Evolutionary conservation across 768 basidiomycete genomes (phyloP).

Genomic region (Inosperma sp.): DNA sequence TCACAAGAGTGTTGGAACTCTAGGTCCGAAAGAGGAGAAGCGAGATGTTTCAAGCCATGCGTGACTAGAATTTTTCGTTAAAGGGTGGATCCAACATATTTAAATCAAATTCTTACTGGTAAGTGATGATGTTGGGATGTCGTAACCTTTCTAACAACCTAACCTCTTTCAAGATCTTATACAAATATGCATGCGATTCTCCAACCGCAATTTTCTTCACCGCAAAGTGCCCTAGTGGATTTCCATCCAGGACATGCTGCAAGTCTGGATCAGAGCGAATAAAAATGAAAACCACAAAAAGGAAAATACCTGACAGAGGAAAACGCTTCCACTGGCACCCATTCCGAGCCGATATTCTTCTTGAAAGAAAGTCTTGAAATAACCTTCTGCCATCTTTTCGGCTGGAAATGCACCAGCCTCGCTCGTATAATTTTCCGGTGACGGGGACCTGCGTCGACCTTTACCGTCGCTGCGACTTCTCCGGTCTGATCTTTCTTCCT

Average conservation of each 20-base stretch:
- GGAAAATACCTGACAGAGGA: constrained; percentile 65
- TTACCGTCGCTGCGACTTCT: constrained; percentile 9
- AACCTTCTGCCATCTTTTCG: constrained; percentile 83
- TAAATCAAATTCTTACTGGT: constrained; percentile 49
- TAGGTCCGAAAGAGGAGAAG: constrained; percentile 86
- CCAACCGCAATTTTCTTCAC: constrained; percentile 97
- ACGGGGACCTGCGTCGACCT: constrained; percentile 1
- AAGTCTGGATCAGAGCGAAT: constrained; percentile 10
- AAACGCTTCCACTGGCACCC: constrained; percentile 93
- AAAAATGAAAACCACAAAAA: not conserved
- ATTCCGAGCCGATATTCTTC: constrained; percentile 88
- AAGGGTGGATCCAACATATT: not conserved
- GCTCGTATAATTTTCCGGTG: constrained; percentile 16
- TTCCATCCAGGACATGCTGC: constrained; percentile 84
- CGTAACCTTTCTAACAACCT: constrained; percentile 79
- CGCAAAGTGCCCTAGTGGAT: constrained; percentile 84
- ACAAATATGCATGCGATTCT: constrained; percentile 78
- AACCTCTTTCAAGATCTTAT: constrained; percentile 82
- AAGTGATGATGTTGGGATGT: constrained; percentile 92
- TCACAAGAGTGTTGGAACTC: constrained; percentile 83
- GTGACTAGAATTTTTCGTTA: constrained; percentile 42
- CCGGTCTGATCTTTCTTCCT: not conserved
- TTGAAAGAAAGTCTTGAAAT: constrained; percentile 89
- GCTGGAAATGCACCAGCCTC: constrained; percentile 46
- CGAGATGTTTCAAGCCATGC: constrained; percentile 86